A percentile compares a stretch with the other conserved stretches of the same genome.
Evolutionary conservation across 176 grass and related monocot species (phyloP).

Genomic region (Panicum miliaceum): DNA sequence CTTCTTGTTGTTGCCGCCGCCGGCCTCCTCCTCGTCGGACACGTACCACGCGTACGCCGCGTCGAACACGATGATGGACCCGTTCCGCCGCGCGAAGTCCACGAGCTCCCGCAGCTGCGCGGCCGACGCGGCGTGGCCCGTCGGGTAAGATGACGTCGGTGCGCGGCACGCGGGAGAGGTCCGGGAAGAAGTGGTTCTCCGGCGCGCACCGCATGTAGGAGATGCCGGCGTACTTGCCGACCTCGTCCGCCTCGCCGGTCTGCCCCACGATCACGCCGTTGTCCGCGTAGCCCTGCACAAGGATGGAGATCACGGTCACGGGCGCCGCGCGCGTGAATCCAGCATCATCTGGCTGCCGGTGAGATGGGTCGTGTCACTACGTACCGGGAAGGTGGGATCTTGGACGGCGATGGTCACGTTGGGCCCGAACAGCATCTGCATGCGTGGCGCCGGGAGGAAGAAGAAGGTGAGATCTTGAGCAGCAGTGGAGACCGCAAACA

Average conservation of each 20-base stretch:
- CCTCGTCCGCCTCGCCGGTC: constrained; percentile 52
- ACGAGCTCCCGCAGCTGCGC: constrained; percentile 80
- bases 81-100: constrained; percentile 67
- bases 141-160: constrained; percentile 98
- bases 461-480: constrained; percentile 8
- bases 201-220: constrained; percentile 82
- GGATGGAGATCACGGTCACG: not conserved
- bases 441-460: not conserved
- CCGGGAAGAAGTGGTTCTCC: constrained; percentile 89
- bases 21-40: not conserved
- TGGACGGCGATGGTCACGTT: constrained; percentile 83
- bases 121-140: constrained; percentile 71
- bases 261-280: constrained; percentile 92
- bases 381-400: constrained; percentile 98
- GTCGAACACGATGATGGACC: constrained; percentile 93
- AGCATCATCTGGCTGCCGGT: not conserved
- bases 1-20: not conserved
- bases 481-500: not conserved
- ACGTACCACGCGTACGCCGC: constrained; percentile 77
- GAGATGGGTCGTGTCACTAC: not conserved
- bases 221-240: constrained; percentile 66
- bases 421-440: constrained; percentile 77
- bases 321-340: not conserved
- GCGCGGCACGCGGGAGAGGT: constrained; percentile 62
- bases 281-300: constrained; percentile 81